phyloP scores from a whole-genome alignment of 2,329 filamentous ascomycete species.

The Colletotrichum sp. region DNA sequence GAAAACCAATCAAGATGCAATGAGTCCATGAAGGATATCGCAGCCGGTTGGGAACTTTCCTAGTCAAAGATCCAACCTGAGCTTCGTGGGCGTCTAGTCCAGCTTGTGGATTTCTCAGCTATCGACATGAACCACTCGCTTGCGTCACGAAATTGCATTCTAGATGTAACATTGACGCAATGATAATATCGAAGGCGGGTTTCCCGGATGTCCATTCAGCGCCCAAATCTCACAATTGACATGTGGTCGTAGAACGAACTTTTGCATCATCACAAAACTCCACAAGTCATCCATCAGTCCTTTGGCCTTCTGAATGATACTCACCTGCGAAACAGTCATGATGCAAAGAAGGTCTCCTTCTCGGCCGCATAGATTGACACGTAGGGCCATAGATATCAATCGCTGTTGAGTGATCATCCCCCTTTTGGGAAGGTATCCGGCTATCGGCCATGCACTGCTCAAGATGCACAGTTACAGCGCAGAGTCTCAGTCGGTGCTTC shows the following conservation, averaged over 20 bases:
- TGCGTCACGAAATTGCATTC: background rate
- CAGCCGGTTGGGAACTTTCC: rapidly evolving
- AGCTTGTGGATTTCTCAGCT: no score
- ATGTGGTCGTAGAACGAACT: background rate
- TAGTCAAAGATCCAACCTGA: rapidly evolving
- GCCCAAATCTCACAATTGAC: background rate
- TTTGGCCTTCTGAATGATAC: background rate
- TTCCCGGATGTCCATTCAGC: background rate
- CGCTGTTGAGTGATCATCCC: background rate
- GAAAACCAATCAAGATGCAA: background rate
- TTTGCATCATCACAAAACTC: background rate
- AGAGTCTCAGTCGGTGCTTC: background rate
- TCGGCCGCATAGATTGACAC: background rate
- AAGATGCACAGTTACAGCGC: background rate
- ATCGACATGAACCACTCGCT: background rate
- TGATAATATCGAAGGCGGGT: rapidly evolving
- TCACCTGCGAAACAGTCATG: background rate
- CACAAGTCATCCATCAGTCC: background rate
- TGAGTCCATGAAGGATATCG: rapidly evolving
- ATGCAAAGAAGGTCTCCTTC: background rate
- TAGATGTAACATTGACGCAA: background rate
- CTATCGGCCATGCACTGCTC: background rate
- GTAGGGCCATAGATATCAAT: background rate
- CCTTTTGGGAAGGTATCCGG: background rate
- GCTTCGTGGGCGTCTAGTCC: background rate